Evolutionary conservation across 495 filamentous ascomycete species (phyloP), one percentile per base, ranked within the genome.

Genomic region (Lepraria neglecta): DNA sequence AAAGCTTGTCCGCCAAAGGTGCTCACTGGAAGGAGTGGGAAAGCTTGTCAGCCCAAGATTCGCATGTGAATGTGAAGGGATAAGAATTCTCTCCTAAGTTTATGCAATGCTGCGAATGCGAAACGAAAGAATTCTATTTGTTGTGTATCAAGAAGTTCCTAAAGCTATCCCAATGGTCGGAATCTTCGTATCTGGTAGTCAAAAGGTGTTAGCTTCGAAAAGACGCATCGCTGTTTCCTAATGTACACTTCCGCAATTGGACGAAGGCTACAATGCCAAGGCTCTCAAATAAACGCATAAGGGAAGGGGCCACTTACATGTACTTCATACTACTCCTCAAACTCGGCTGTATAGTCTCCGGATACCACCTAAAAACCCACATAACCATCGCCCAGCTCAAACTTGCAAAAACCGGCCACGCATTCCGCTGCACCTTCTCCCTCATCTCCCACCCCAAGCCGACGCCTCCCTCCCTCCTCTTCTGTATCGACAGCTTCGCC

Each of bases 311-410:
- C 60, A 82, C 84, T 72, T 90, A 97, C 82, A 99, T 95, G 73
- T 97, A 99, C 62, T 85, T 87, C 94, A 99, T 99, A 76, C 92
- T 97, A 74, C 87, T 92, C 72, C 91, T 82, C 76, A 99, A 75
- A 73, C 91, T 96, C 52, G 84, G 81, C 76, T 95, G 92, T 68
- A 99, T 77, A 30, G 85, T 89, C 62, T 94, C 89, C 11, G 92
- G 89, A 76, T 97, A 83, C 85, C 87, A 91, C 62, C 87, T 81
- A 78, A 96, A 99, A 44, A 97, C 73, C 74, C 91, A 94, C 94
- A 99, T 99, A 58, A 99, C 92, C 46, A 80, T 70, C 0, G 86
- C 94, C 94, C 94, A 99, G 67, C 85, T 92, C 58, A 90, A 52
- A 61, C 83, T 85, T 45, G 94, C 94, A 77, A 97, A 99, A 0